phyloP scores from a whole-genome alignment of 1,284 basidiomycete species.

The Chondrostereum purpureum region DNA sequence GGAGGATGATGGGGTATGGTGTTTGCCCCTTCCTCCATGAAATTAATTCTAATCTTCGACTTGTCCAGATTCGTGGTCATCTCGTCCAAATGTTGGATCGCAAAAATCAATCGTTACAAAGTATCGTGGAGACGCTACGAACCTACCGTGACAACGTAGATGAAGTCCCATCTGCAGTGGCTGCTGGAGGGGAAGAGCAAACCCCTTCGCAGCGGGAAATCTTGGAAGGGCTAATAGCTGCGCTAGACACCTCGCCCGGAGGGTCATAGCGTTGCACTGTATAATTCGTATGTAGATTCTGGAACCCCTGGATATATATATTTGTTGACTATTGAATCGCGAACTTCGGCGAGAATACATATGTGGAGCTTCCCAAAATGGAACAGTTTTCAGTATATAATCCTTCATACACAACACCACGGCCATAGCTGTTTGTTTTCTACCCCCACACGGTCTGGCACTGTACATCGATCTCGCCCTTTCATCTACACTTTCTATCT shows the following conservation, averaged over 20 bases:
- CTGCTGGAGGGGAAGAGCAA: conserved; percentile 24
- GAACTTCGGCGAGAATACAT: too few relatives aligned
- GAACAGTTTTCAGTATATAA: too few relatives aligned
- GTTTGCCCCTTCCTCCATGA: conserved; percentile 4
- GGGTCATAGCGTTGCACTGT: conserved; percentile 8
- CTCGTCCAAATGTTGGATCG: conserved; percentile 69
- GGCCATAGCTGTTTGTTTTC: too few relatives aligned
- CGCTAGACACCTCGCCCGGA: conserved; percentile 39
- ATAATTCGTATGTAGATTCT: too few relatives aligned
- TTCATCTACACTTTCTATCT: too few relatives aligned
- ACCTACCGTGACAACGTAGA: conserved; percentile 71
- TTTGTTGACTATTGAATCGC: too few relatives aligned
- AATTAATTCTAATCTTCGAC: conserved; percentile 12
- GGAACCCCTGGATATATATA: too few relatives aligned
- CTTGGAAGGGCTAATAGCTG: conserved; percentile 59
- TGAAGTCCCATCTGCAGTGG: conserved; percentile 33
- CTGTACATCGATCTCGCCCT: too few relatives aligned
- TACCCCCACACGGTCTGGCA: too few relatives aligned
- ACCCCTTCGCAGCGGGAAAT: conserved; percentile 62
- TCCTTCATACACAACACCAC: too few relatives aligned
- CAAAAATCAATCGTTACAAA: conserved; percentile 57
- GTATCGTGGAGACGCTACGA: conserved; percentile 59
- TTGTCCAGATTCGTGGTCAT: conserved; percentile 63
- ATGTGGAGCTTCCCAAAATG: too few relatives aligned
- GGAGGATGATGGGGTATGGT: conserved; percentile 94